A percentile compares a stretch with the other conserved stretches of the same genome.
Conservation (phyloP, 1,139 yeast species). For the Taiozyma sp. region DNA sequence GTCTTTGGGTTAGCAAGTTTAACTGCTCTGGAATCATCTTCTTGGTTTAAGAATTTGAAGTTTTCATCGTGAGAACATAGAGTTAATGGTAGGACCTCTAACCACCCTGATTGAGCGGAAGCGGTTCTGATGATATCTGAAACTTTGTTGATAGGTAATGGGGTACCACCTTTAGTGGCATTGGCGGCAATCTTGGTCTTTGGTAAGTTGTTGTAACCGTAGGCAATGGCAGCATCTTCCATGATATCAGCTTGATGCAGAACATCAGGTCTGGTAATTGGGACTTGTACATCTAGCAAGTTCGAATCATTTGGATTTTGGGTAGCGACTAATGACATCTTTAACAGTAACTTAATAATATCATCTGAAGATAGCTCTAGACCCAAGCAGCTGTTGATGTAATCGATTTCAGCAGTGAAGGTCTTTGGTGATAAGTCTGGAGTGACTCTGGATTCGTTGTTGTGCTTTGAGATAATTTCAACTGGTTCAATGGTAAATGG, state of each 20-base stretch:
- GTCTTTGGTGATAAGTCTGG: conserved; percentile 70
- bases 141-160: conserved; percentile 87
- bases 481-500: conserved; percentile 89
- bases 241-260: conserved; percentile 97
- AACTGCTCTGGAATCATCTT: conserved; percentile 80
- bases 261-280: conserved; percentile 93
- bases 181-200: conserved; percentile 80
- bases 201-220: conserved; percentile 86
- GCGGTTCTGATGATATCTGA: conserved; percentile 89
- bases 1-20: conserved; percentile 96
- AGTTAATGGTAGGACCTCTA: conserved; percentile 93
- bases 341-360: conserved; percentile 62
- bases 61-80: conserved; percentile 96
- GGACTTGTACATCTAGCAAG: conserved; percentile 66
- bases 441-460: conserved; percentile 67
- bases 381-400: conserved; percentile 91
- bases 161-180: conserved; percentile 72
- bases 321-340: conserved; percentile 75
- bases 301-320: conserved; percentile 46
- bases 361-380: conserved; percentile 65
- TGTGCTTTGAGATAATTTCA: conserved; percentile 78
- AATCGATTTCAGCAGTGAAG: conserved; percentile 72
- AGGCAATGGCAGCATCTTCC: conserved; percentile 98
- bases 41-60: conserved; percentile 73
- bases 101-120: conserved; percentile 93